These are phyloP conservation scores for Aspergillus spinulosporus DNA, from an alignment of 2,329 filamentous ascomycete species.

Conservation along the genomic window DNA sequence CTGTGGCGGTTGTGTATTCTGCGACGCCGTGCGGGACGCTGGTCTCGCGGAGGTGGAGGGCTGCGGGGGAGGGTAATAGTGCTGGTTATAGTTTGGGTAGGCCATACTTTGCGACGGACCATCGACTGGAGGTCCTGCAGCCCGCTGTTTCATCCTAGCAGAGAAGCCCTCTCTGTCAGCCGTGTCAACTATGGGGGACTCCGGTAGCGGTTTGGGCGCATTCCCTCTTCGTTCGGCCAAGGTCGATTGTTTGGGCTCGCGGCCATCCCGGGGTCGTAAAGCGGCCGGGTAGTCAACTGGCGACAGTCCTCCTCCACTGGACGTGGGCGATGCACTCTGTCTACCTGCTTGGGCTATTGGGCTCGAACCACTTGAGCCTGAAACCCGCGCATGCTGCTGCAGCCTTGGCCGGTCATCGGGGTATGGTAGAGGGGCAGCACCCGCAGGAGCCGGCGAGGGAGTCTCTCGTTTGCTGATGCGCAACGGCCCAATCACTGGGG, in stretches of 20 bases:
- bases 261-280: slow-evolving; percentile 45
- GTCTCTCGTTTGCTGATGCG: slow-evolving; percentile 80
- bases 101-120: slow-evolving; percentile 36
- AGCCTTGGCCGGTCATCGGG: slow-evolving; percentile 62
- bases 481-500: slow-evolving; percentile 80
- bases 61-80: slow-evolving; percentile 62
- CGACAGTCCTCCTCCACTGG: slow-evolving; percentile 27
- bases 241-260: slow-evolving; percentile 58
- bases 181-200: slow-evolving; percentile 74
- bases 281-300: slow-evolving; percentile 40
- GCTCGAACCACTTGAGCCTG: slow-evolving; percentile 32
- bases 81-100: slow-evolving; percentile 58
- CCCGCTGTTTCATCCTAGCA: slow-evolving; percentile 58
- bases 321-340: slow-evolving; percentile 23
- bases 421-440: slow-evolving; percentile 64
- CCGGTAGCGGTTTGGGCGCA: slow-evolving; percentile 73
- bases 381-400: slow-evolving; percentile 35
- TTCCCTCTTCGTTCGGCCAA: slow-evolving; percentile 80
- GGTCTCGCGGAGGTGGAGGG: slow-evolving; percentile 26
- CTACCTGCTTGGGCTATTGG: slow-evolving; percentile 29
- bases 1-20: slow-evolving; percentile 52
- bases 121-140: slow-evolving; percentile 37
- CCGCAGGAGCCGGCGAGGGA: slow-evolving; percentile 54
- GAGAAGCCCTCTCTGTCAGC: slow-evolving; percentile 79
- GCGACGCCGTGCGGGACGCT: slow-evolving; percentile 26